A percentile compares a stretch with the other conserved stretches of the same genome.
Conservation (phyloP, 148 eudicot genomes). For the Cornus florida region DNA sequence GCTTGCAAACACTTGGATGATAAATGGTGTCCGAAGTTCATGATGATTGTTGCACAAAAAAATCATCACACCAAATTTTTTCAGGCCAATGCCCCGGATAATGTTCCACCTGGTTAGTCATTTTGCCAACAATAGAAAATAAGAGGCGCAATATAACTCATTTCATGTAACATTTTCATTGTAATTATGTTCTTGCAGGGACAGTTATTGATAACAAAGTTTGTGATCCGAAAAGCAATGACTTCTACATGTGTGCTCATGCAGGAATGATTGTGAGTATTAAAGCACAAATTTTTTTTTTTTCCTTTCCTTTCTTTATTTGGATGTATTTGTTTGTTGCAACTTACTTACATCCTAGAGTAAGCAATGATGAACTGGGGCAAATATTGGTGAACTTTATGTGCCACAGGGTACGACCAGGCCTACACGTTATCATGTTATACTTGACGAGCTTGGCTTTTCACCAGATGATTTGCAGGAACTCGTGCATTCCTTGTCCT, state of each 20-base stretch:
- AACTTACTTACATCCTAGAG: neutral
- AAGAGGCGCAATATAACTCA: too few relatives aligned
- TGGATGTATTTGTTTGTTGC: neutral
- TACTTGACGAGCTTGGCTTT: slow-evolving; percentile 15
- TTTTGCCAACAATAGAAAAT: neutral
- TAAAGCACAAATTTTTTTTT: neutral
- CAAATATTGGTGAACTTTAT: neutral
- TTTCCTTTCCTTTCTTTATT: neutral
- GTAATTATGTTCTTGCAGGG: neutral
- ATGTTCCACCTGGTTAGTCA: slow-evolving; percentile 10
- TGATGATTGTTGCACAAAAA: slow-evolving; percentile 11
- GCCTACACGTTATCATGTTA: slow-evolving; percentile 16
- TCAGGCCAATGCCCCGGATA: neutral
- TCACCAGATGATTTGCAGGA: slow-evolving; percentile 19
- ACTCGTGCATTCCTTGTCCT: slow-evolving; percentile 11
- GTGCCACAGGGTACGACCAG: slow-evolving; percentile 9
- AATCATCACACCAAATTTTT: slow-evolving; percentile 15
- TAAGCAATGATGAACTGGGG: too few relatives aligned
- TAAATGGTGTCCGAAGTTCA: neutral
- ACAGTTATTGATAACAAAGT: neutral
- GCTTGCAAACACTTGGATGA: slow-evolving; percentile 7
- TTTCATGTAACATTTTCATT: neutral
- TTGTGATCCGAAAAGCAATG: neutral
- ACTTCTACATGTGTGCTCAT: neutral
- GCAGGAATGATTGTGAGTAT: neutral